These are phyloP conservation scores for carrot (Daucus carota) DNA, from an alignment of 129 eudicot genomes.

Conservation along the genomic window DH1_v3.0 NC_030387.2:33388001-33388500, in stretches of 20 bases:
- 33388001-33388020: background rate
- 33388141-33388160: background rate
- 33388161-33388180: background rate
- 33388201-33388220: no score
- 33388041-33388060: background rate
- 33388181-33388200: no score
- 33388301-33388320: background rate
- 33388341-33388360: background rate
- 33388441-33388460: slow-evolving; percentile 39
- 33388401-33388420: slow-evolving; percentile 29
- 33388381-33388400: background rate
- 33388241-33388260: background rate
- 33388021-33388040: background rate
- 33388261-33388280: background rate
- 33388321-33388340: background rate
- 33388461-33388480: slow-evolving; percentile 90
- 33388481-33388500: slow-evolving; percentile 65
- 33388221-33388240: no score
- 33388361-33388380: background rate
- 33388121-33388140: background rate
- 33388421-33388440: slow-evolving; percentile 39
- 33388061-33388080: background rate
- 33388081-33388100: background rate
- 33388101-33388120: background rate
- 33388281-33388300: background rate